Base-by-base conservation (phyloP, 441 rosid species). In the Omphalea diandra region DNA sequence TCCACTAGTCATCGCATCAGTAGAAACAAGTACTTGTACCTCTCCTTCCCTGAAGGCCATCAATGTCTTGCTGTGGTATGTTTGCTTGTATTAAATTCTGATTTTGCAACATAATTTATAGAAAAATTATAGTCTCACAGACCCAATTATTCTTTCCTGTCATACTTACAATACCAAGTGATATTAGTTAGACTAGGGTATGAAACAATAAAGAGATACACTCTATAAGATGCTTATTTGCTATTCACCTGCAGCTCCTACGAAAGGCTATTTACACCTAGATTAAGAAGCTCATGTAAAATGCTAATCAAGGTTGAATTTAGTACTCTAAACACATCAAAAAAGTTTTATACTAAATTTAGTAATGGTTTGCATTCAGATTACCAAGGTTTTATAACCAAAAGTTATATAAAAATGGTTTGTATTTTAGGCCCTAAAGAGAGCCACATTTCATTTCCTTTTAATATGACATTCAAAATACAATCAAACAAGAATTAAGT, bases 1-100 rank as follows among this genome's bases (percentile, higher is more conserved):
- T 73, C 99, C 99, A 74, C 97, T 97, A 50, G 97, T 87, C 90
- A 95, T 83, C 24, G 97, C 96, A 85, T 95, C 99, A 22, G 97
- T 89, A 65, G 97, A 87, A 77, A 93, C 97, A 78, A 90, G 98
- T 71, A 95, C 95, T 77, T 93, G 97, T 47, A 86, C 72, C 56
- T 89, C 84, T 17, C 98, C 96, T 77, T 87, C 85, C 20, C 93
- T 82, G 62, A 95, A 91, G 56, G 91, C 89, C 70, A 88, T 86
- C 81, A 95, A 60, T 43, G 92, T 88, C 84, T 93, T 89, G 87
- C 98, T 93, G 95, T 77, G 84, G 24, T n/a, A 26, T 36, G 31
- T 68, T 70, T 40, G 46, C 5, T 70, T 56, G 56, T 68, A 75
- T 75, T 54, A 73, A 38, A 22, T 35, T 49, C 36, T 26, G 40